Conservation (phyloP, 2,329 filamentous ascomycete genomes). For the Hypoxylon sp. region DNA sequence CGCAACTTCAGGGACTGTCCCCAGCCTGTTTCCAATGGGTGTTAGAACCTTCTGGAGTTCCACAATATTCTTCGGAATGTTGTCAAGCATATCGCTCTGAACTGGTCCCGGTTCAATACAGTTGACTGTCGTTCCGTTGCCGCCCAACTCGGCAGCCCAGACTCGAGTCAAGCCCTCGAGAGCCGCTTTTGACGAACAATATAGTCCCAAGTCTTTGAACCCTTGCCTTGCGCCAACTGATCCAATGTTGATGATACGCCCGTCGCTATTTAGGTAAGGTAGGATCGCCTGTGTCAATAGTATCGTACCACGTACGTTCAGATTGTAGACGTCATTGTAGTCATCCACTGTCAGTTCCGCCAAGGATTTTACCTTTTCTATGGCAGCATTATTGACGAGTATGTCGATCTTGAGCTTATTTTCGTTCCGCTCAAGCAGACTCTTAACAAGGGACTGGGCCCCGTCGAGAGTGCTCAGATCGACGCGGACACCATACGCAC, state of each 20-base stretch:
- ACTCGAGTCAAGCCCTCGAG: constrained; percentile 72
- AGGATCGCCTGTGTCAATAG: constrained; percentile 68
- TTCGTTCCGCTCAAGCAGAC: constrained; percentile 41
- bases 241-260: constrained; percentile 71
- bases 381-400: constrained; percentile 59
- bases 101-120: constrained; percentile 72
- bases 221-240: constrained; percentile 66
- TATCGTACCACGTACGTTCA: constrained; percentile 70
- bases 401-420: constrained; percentile 51
- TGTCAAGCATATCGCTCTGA: constrained; percentile 69
- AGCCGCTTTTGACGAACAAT: constrained; percentile 71
- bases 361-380: constrained; percentile 56
- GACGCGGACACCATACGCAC: constrained; percentile 37
- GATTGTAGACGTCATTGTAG: constrained; percentile 68
- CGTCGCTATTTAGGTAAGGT: constrained; percentile 63
- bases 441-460: constrained; percentile 40
- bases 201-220: constrained; percentile 63
- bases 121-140: constrained; percentile 72
- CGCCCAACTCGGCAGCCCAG: constrained; percentile 71
- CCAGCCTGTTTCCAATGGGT: constrained; percentile 65
- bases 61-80: constrained; percentile 65
- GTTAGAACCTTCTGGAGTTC: constrained; percentile 66
- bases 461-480: constrained; percentile 49
- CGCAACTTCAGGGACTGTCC: constrained; percentile 67
- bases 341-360: constrained; percentile 63